Conservation (phyloP, 176 grass and related monocot genomes). For the Thalia dealbata region DNA sequence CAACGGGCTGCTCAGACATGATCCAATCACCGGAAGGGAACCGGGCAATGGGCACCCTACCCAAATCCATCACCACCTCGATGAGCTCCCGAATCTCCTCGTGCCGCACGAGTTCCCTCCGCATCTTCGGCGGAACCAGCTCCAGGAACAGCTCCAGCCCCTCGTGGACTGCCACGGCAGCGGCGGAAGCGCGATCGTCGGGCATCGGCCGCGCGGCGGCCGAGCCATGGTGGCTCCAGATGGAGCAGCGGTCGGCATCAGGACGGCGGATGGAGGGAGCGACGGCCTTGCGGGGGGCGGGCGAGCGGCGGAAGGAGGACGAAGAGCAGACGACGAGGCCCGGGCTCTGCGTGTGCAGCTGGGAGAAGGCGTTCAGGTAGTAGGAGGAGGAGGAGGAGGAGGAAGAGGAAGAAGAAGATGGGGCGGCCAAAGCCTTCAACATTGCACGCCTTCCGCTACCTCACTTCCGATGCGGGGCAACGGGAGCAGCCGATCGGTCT, state of each 20-base stretch:
- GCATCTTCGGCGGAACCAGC: conserved; percentile 72
- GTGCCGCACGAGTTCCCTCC: conserved; percentile 54
- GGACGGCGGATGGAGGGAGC: conserved; percentile 61
- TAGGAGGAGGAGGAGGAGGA: too few species aligned
- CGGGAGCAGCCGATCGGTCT: conserved; percentile 13
- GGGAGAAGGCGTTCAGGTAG: not conserved
- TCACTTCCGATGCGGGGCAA: not conserved
- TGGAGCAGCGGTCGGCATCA: conserved; percentile 30
- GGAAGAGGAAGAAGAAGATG: conserved; percentile 13
- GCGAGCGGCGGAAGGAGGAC: conserved; percentile 31
- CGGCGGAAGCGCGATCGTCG: not conserved
- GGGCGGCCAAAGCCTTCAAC: conserved; percentile 49
- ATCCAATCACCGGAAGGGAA: conserved; percentile 90
- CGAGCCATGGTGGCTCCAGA: conserved; percentile 26
- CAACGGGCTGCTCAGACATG: conserved; percentile 62
- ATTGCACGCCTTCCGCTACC: conserved; percentile 20
- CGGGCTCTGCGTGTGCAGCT: conserved; percentile 27
- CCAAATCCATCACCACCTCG: conserved; percentile 95
- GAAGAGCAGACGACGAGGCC: conserved; percentile 48
- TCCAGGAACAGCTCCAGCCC: conserved; percentile 77
- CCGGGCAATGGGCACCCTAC: conserved; percentile 59
- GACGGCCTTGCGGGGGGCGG: conserved; percentile 39
- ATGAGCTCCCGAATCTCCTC: conserved; percentile 64
- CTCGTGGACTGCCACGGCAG: conserved; percentile 2
- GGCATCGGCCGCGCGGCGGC: not conserved